Conservation (phyloP, 2,329 filamentous ascomycete genomes). For the Alternaria conjuncta region DNA sequence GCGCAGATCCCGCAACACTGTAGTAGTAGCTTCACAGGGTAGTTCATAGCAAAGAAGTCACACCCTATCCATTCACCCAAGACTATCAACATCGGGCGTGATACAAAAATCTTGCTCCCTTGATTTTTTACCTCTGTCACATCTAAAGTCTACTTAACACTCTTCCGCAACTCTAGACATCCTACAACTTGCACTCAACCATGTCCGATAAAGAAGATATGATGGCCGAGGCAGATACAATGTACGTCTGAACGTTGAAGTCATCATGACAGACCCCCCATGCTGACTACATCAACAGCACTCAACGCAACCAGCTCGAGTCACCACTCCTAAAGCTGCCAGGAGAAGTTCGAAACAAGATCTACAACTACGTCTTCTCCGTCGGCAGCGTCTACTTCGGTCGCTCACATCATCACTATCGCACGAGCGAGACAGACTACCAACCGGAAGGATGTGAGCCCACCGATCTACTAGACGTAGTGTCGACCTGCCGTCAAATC, state of each 20-base stretch:
- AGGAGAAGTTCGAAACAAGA: neutral
- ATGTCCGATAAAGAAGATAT: neutral
- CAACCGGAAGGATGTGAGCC: neutral
- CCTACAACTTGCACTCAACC: neutral
- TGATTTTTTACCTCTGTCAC: neutral
- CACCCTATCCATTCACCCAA: neutral
- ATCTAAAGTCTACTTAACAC: neutral
- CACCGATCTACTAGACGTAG: neutral
- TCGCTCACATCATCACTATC: neutral
- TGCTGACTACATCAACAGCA: neutral
- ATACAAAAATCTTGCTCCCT: neutral
- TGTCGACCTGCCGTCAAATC: neutral
- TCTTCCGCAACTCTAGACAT: neutral
- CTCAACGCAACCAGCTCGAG: neutral
- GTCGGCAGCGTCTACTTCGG: neutral
- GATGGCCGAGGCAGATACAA: neutral
- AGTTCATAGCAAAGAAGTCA: neutral
- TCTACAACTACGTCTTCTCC: neutral
- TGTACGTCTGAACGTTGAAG: neutral
- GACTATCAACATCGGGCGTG: neutral
- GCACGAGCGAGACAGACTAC: neutral
- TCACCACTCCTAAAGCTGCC: neutral
- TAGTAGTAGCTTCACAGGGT: neutral
- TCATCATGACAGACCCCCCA: neutral
- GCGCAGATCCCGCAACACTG: neutral